Evolutionary conservation across 441 rosid genomes (phyloP).

Genomic region (Adansonia rubrostipa): DNA sequence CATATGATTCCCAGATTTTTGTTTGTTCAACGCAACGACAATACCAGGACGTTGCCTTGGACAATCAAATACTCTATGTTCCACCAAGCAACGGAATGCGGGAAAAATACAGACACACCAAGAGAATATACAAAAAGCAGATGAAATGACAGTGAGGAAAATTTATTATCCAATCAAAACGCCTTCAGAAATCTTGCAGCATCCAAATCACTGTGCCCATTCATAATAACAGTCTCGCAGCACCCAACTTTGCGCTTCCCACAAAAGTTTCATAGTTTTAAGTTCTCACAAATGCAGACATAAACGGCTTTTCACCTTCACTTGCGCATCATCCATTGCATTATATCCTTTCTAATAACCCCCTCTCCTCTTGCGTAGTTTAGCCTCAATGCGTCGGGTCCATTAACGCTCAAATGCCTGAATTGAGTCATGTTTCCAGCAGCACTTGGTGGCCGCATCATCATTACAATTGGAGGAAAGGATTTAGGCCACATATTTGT

Average conservation of each 20-base stretch:
- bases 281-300: constrained; percentile 8
- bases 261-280: constrained; percentile 11
- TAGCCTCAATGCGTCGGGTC: constrained; percentile 31
- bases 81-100: background rate
- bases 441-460: constrained; percentile 59
- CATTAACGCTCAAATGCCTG: constrained; percentile 49
- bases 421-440: constrained; percentile 56
- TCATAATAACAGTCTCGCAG: background rate
- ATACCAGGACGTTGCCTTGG: background rate
- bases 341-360: constrained; percentile 69
- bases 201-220: background rate
- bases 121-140: background rate
- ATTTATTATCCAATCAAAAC: background rate
- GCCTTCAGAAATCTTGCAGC: background rate
- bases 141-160: background rate
- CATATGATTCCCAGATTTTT: background rate
- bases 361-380: constrained; percentile 42
- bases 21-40: background rate
- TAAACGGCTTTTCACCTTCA: constrained; percentile 32
- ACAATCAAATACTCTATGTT: background rate
- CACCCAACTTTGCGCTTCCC: background rate
- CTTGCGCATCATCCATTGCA: constrained; percentile 63
- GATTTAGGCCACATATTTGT: constrained; percentile 50
- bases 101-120: background rate
- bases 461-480: constrained; percentile 61